Evolutionary conservation across 148 eudicot species (phyloP).

Genomic region (Vaccinium macrocarpon): DNA sequence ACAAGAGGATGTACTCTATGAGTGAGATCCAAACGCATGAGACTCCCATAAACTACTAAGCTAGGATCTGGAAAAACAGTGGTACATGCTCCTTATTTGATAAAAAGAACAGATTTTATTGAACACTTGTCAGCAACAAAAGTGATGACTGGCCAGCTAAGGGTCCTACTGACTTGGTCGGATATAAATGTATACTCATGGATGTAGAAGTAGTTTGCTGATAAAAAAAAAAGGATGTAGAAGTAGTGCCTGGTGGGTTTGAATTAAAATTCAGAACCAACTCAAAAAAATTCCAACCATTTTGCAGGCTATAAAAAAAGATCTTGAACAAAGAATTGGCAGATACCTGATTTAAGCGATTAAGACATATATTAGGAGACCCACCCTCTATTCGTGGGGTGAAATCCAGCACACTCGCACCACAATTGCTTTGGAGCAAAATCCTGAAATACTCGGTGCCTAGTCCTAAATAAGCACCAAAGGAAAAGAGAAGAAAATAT

Average conservation of each 20-base stretch:
- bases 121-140: not conserved
- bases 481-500: constrained; percentile 11
- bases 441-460: constrained; percentile 93
- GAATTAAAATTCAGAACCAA: not conserved
- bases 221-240: too few species aligned
- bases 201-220: not conserved
- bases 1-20: too few species aligned
- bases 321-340: constrained; percentile 1
- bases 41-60: too few species aligned
- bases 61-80: not conserved
- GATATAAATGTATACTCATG: not conserved
- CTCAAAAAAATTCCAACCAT: not conserved
- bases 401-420: constrained; percentile 93
- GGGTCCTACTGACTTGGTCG: not conserved
- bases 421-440: constrained; percentile 96
- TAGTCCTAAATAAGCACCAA: constrained; percentile 47
- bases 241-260: not conserved
- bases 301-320: constrained; percentile 37
- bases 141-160: not conserved
- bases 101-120: not conserved
- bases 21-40: too few species aligned
- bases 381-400: constrained; percentile 58
- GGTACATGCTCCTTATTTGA: not conserved
- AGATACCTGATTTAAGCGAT: constrained; percentile 94
- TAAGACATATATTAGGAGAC: constrained; percentile 69